phyloP scores from a whole-genome alignment of 2,329 filamentous ascomycete species.

The Xylariales sp. region DNA sequence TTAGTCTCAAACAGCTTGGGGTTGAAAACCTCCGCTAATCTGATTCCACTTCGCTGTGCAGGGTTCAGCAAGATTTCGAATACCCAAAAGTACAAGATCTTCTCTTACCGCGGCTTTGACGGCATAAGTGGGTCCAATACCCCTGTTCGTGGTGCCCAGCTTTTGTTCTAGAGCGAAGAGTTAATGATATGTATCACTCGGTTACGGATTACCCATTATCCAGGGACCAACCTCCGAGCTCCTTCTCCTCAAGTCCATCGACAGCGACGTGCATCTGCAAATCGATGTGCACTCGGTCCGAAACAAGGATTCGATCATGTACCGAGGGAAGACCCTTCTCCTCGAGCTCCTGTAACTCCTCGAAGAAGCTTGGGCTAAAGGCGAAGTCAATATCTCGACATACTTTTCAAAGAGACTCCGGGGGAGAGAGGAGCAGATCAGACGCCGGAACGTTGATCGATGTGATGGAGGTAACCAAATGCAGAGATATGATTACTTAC shows the following conservation, averaged over 20 bases:
- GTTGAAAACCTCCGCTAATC: slow-evolving; percentile 64
- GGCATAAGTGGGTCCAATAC: slow-evolving; percentile 34
- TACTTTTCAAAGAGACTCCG: not conserved
- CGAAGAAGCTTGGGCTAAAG: slow-evolving; percentile 53
- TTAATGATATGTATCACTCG: not conserved
- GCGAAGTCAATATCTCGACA: not conserved
- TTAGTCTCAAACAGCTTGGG: slow-evolving; percentile 62
- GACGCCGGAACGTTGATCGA: not conserved
- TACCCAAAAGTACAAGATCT: not conserved
- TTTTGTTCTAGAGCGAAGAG: slow-evolving; percentile 12
- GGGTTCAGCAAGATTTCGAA: not conserved
- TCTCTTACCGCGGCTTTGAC: slow-evolving; percentile 46
- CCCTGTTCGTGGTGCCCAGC: slow-evolving; percentile 36
- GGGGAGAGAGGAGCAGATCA: not conserved
- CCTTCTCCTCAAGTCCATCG: slow-evolving; percentile 62
- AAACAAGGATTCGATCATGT: slow-evolving; percentile 56
- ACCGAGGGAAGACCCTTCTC: slow-evolving; percentile 53
- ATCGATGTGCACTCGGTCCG: slow-evolving; percentile 57
- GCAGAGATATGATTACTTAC: slow-evolving; percentile 3
- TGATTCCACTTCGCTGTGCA: slow-evolving; percentile 54
- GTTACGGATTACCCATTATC: not conserved
- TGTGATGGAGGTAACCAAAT: not conserved
- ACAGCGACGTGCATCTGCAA: slow-evolving; percentile 61
- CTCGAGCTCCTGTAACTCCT: slow-evolving; percentile 57
- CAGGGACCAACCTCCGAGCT: slow-evolving; percentile 28